A percentile compares a stretch with the other conserved stretches of the same genome.
phyloP scores from a whole-genome alignment of 225 moss, liverwort and hornwort species.

The Ulota crispa region DNA sequence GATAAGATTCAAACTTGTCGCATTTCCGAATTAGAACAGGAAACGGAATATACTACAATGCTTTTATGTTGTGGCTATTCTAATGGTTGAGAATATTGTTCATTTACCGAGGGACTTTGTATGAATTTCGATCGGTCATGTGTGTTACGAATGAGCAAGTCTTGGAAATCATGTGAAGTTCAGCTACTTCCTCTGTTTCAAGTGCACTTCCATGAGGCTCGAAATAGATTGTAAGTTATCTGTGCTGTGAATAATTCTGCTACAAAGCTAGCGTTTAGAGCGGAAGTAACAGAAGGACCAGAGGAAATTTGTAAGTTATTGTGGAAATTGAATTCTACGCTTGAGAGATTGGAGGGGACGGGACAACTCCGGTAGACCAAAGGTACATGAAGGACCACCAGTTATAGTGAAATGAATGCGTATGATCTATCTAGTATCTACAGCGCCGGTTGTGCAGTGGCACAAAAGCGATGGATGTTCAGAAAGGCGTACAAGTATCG shows the following conservation, averaged over 20 bases:
- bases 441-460: not conserved
- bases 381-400: not conserved
- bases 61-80: not conserved
- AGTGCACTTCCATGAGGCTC: not conserved
- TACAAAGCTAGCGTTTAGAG: not conserved
- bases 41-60: not conserved
- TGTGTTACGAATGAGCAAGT: not conserved
- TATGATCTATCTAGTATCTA: too few species aligned
- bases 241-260: not conserved
- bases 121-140: not conserved
- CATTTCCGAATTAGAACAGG: not conserved
- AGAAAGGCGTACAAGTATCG: not conserved
- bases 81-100: not conserved
- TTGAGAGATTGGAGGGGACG: too few species aligned
- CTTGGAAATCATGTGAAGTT: not conserved
- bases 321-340: not conserved
- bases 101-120: not conserved
- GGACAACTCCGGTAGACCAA: not conserved
- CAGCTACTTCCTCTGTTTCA: not conserved
- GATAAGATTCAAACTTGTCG: constrained; percentile 14
- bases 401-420: not conserved
- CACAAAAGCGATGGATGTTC: not conserved
- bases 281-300: not conserved
- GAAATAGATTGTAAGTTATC: too few species aligned
- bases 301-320: not conserved